Evolutionary conservation across 1,284 basidiomycete species (phyloP).

Genomic region (Anthracocystis panici-leucophaei): DNA sequence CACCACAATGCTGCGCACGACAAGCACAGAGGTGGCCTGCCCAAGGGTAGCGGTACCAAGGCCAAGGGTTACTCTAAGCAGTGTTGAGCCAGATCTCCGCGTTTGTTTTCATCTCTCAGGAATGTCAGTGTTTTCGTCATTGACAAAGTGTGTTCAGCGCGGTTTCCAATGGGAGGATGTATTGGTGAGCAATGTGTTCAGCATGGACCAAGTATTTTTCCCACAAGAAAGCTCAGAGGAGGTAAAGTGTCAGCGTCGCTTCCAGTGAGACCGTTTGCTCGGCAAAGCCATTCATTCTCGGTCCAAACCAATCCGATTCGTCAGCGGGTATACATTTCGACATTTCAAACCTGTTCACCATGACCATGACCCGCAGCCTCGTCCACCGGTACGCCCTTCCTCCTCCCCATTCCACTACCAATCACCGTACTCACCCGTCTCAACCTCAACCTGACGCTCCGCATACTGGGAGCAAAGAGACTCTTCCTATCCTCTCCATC

Average conservation of each 20-base stretch:
- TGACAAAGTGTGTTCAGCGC: background rate
- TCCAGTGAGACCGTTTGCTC: too few relatives aligned
- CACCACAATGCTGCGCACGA: constrained; percentile 39
- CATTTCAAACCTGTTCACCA: background rate
- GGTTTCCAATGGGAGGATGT: background rate
- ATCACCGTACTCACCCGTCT: constrained; percentile 40
- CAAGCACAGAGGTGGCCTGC: constrained; percentile 49
- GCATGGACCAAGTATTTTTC: too few relatives aligned
- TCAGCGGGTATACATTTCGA: background rate
- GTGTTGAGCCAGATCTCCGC: constrained; percentile 61
- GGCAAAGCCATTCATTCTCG: too few relatives aligned
- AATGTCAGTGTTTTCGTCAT: too few relatives aligned
- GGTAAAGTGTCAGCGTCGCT: too few relatives aligned
- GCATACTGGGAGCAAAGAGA: constrained; percentile 49
- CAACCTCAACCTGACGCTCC: constrained; percentile 25
- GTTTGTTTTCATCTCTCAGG: too few relatives aligned
- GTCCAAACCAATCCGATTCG: too few relatives aligned
- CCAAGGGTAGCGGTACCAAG: constrained; percentile 42
- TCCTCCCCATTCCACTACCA: constrained; percentile 11
- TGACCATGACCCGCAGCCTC: background rate
- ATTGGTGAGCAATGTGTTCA: too few relatives aligned
- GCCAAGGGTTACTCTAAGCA: constrained; percentile 61
- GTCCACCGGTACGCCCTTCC: background rate
- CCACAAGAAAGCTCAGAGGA: too few relatives aligned
- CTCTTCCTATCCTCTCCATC: constrained; percentile 16